A percentile compares a stretch with the other conserved stretches of the same genome.
Conservation (phyloP, 2,329 filamentous ascomycete species). For the Penicillium sp. region DNA sequence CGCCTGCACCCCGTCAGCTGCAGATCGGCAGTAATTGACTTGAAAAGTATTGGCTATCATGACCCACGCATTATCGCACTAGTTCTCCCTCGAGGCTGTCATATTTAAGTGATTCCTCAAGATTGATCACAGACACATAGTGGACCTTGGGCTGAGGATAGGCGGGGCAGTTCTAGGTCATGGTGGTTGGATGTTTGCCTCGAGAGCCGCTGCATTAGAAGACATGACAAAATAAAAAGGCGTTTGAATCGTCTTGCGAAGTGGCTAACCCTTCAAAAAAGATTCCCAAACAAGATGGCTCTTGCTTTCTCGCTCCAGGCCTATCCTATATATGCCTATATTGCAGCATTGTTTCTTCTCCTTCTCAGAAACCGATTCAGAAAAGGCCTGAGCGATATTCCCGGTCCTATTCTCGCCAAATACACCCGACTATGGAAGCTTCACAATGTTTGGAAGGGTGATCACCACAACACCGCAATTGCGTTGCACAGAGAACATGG, state of each 20-base stretch:
- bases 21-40: background rate
- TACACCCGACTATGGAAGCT: conserved; percentile 29
- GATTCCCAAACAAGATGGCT: background rate
- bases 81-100: background rate
- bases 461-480: conserved; percentile 24
- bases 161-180: background rate
- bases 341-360: background rate
- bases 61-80: background rate
- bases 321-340: background rate
- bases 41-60: background rate
- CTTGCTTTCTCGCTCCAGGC: background rate
- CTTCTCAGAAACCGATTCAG: conserved; percentile 19
- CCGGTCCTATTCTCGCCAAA: conserved; percentile 21
- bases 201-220: background rate
- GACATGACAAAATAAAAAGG: background rate
- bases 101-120: background rate
- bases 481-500: conserved; percentile 43
- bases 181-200: background rate
- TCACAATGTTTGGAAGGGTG: conserved; percentile 27
- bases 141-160: background rate
- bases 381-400: conserved; percentile 20
- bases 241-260: background rate
- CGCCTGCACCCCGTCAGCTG: background rate
- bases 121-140: background rate
- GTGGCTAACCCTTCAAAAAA: too few species aligned